Conservation (phyloP, 1,284 basidiomycete genomes). For the Austroboletus olivaceoglutinosus region DNA sequence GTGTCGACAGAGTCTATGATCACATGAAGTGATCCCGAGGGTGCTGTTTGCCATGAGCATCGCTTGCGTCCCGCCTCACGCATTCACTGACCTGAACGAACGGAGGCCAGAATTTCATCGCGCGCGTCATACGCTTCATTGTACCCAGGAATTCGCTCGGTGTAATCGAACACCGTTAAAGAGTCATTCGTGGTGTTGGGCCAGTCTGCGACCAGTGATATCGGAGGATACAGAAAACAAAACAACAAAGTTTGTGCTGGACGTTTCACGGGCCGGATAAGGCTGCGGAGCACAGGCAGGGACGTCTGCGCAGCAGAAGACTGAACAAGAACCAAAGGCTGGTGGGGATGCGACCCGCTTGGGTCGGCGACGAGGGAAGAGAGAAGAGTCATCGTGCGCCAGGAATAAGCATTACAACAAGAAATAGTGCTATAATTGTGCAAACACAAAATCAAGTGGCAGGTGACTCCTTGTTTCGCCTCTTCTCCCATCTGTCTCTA, state of each 20-base stretch:
- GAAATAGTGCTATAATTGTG: too few relatives aligned
- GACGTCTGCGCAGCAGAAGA: slow-evolving; percentile 64
- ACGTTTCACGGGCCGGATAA: slow-evolving; percentile 34
- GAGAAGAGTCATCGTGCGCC: slow-evolving; percentile 33
- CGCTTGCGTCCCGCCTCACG: background rate
- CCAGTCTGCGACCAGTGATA: slow-evolving; percentile 34
- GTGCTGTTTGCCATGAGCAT: slow-evolving; percentile 31
- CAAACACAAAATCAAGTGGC: too few relatives aligned
- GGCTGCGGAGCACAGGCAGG: slow-evolving; percentile 53
- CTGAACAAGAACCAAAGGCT: slow-evolving; percentile 59
- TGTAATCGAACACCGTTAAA: slow-evolving; percentile 52
- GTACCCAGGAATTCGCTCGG: slow-evolving; percentile 56
- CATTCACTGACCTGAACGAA: slow-evolving; percentile 45
- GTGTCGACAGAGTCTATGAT: slow-evolving; percentile 69
- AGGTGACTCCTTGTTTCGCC: slow-evolving; percentile 2
- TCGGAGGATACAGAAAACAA: slow-evolving; percentile 58
- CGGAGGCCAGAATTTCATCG: slow-evolving; percentile 41
- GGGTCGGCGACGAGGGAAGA: slow-evolving; percentile 37
- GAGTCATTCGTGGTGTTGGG: slow-evolving; percentile 24
- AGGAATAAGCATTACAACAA: background rate
- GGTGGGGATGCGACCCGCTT: slow-evolving; percentile 31
- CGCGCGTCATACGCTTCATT: slow-evolving; percentile 34
- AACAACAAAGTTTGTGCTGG: slow-evolving; percentile 48
- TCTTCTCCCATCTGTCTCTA: slow-evolving; percentile 25
- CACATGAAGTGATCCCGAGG: slow-evolving; percentile 48